Percentiles rank a stretch among this genome's conserved stretches.
Evolutionary conservation across 768 basidiomycete species (phyloP).

Genomic region (Sistotremastrum niveocremeum): DNA sequence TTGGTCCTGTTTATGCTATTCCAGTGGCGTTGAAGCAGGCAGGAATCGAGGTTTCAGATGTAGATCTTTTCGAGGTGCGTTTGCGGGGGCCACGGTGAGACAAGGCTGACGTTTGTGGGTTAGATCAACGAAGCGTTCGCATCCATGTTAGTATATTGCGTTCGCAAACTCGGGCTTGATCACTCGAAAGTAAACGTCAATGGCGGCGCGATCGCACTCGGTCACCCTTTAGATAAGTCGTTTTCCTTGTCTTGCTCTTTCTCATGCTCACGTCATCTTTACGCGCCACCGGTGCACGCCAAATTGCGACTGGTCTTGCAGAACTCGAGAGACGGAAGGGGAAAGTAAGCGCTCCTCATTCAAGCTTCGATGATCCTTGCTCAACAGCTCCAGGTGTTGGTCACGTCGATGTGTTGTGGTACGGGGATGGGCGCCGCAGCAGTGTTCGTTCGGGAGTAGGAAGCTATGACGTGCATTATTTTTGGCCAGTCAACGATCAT

Average conservation of each 20-base stretch:
- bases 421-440: constrained; percentile 87
- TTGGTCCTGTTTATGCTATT: constrained; percentile 83
- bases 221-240: constrained; percentile 72
- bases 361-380: too few species aligned
- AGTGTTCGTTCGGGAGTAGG: constrained; percentile 71
- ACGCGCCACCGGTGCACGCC: constrained; percentile 60
- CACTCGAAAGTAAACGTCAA: constrained; percentile 73
- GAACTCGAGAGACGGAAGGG: constrained; percentile 68
- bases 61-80: background rate
- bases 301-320: constrained; percentile 67
- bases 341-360: constrained; percentile 16
- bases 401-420: constrained; percentile 87
- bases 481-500: too few species aligned
- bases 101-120: constrained; percentile 52
- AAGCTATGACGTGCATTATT: too few species aligned
- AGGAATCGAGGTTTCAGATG: constrained; percentile 8
- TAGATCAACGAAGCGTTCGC: constrained; percentile 93
- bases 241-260: constrained; percentile 2
- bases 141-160: constrained; percentile 60
- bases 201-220: constrained; percentile 83
- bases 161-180: constrained; percentile 57
- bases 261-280: constrained; percentile 2
- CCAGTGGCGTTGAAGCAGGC: constrained; percentile 33
- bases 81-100: constrained; percentile 35
- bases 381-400: constrained; percentile 39